A percentile compares a stretch with the other conserved stretches of the same genome.
Evolutionary conservation across 768 basidiomycete species (phyloP).

Genomic region (Tylopilus vinaceipallidus): DNA sequence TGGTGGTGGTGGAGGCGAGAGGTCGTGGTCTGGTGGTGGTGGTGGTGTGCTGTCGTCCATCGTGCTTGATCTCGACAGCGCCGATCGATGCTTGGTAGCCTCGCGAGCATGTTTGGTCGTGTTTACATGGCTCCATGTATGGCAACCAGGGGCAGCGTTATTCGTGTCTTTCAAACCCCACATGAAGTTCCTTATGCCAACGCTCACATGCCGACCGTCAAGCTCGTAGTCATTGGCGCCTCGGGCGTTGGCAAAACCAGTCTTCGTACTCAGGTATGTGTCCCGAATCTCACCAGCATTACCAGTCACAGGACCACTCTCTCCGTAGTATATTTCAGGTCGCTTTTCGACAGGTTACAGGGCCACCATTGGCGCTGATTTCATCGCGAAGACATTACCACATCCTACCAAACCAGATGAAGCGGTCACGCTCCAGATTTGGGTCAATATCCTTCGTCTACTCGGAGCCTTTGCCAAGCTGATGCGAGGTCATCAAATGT

Average conservation of each 20-base stretch:
- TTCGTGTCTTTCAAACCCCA: not conserved
- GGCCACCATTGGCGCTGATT: conserved; percentile 89
- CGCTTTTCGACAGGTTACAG: conserved; percentile 75
- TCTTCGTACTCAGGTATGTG: conserved; percentile 65
- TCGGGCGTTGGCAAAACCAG: conserved; percentile 87
- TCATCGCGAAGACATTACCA: conserved; percentile 71
- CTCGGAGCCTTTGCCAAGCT: not conserved
- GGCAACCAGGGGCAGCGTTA: conserved; percentile 7
- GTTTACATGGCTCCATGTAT: conserved; percentile 14
- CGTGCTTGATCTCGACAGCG: not conserved
- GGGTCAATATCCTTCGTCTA: conserved; percentile 39
- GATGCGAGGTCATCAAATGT: conserved; percentile 4
- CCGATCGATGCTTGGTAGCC: too few species aligned
- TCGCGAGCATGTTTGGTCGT: conserved; percentile 15
- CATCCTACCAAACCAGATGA: conserved; percentile 56
- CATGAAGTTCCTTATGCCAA: conserved; percentile 20
- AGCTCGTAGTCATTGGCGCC: conserved; percentile 78
- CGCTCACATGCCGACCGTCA: conserved; percentile 62
- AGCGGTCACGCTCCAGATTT: conserved; percentile 66
- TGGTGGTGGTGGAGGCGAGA: conserved; percentile 49
- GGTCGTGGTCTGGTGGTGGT: conserved; percentile 38
- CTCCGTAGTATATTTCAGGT: conserved; percentile 67
- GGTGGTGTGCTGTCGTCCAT: conserved; percentile 35
- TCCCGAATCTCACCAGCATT: not conserved
- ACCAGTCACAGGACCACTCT: not conserved